Evolutionary conservation across 2,329 filamentous ascomycete species (phyloP).

Genomic region (Colletotrichum phormii): DNA sequence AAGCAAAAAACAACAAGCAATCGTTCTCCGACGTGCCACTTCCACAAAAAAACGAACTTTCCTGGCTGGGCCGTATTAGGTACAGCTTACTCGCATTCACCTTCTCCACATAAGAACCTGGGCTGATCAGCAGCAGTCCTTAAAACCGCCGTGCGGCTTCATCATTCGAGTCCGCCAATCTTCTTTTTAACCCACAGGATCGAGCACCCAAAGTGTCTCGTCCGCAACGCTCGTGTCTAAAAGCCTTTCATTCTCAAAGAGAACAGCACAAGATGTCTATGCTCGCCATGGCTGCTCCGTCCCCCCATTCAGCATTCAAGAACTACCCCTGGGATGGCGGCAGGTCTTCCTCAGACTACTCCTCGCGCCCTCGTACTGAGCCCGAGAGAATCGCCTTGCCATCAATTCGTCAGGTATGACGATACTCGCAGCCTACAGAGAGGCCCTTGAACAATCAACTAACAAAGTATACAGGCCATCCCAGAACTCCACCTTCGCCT

Average conservation of each 20-base stretch:
- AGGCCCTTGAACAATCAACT: constrained; percentile 15
- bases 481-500: constrained; percentile 56
- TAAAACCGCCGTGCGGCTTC: constrained; percentile 39
- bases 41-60: background rate
- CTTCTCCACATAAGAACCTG: background rate
- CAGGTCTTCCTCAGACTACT: constrained; percentile 47
- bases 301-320: constrained; percentile 54
- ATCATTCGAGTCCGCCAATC: constrained; percentile 35
- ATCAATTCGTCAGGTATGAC: constrained; percentile 64
- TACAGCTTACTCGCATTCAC: background rate
- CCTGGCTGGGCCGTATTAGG: constrained; percentile 32
- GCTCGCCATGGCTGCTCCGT: constrained; percentile 58
- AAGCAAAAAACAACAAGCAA: constrained; percentile 13
- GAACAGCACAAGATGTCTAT: constrained; percentile 59
- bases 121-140: constrained; percentile 27
- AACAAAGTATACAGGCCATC: constrained; percentile 50
- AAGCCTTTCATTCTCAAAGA: constrained; percentile 40
- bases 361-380: constrained; percentile 50
- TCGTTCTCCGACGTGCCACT: constrained; percentile 20
- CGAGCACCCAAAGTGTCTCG: constrained; percentile 44
- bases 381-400: constrained; percentile 59
- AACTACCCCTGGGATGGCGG: constrained; percentile 54
- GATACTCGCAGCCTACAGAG: background rate
- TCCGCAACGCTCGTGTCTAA: constrained; percentile 29
- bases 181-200: constrained; percentile 51